Evolutionary conservation across 257 asterid genomes (phyloP).

Genomic region (Nicotiana undulata): DNA sequence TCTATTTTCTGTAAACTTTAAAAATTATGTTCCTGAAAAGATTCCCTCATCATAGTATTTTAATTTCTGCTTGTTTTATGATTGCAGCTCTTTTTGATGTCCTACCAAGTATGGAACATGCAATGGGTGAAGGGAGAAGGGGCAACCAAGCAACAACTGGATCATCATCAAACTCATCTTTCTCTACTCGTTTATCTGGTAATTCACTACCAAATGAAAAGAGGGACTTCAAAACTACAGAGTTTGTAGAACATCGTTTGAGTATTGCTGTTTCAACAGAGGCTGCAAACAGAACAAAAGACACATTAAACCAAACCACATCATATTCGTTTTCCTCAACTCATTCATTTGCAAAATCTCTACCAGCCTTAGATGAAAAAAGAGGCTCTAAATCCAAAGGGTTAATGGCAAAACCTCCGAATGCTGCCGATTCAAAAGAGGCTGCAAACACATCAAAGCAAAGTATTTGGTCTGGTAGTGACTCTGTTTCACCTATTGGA

Average conservation of each 20-base stretch:
- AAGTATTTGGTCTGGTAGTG: background rate
- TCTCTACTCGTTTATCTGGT: background rate
- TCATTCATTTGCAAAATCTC: background rate
- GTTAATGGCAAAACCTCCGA: background rate
- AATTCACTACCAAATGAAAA: background rate
- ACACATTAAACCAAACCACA: too few species aligned
- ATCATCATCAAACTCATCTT: background rate
- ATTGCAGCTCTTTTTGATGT: slow-evolving; percentile 8
- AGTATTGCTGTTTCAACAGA: too few species aligned
- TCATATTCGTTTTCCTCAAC: background rate
- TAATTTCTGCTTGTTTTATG: background rate
- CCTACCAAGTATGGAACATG: background rate
- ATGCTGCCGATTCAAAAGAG: background rate
- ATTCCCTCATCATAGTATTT: too few species aligned
- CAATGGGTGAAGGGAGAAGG: background rate
- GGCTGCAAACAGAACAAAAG: too few species aligned
- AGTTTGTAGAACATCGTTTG: too few species aligned
- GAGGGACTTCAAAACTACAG: background rate
- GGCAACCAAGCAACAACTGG: background rate
- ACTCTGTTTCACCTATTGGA: background rate
- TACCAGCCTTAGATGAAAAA: background rate
- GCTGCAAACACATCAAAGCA: background rate
- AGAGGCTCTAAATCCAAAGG: background rate
- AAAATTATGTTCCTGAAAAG: too few species aligned
- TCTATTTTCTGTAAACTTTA: background rate